Evolutionary conservation across 768 basidiomycete genomes (phyloP).

Genomic region (Agaricus blazei): DNA sequence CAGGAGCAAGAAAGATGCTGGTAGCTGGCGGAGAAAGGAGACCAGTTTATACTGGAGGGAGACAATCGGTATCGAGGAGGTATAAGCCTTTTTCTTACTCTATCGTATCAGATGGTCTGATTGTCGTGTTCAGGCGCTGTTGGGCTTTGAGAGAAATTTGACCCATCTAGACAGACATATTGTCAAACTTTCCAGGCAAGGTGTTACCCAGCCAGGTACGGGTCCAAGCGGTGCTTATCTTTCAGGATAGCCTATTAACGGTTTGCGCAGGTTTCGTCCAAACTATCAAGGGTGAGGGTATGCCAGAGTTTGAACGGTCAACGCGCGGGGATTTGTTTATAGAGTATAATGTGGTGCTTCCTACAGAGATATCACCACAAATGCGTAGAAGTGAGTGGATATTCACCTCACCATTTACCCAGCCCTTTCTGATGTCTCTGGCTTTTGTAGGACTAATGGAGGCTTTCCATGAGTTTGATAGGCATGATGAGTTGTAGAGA

Average conservation of each 20-base stretch:
- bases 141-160: slow-evolving; percentile 91
- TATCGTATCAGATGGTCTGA: background rate
- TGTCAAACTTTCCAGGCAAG: slow-evolving; percentile 62
- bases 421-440: background rate
- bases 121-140: slow-evolving; percentile 59
- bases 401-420: background rate
- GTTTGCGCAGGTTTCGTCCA: slow-evolving; percentile 71
- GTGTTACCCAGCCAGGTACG: slow-evolving; percentile 89
- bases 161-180: slow-evolving; percentile 88
- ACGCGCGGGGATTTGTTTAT: slow-evolving; percentile 83
- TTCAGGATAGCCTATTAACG: background rate
- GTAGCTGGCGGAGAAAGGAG: slow-evolving; percentile 88
- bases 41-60: slow-evolving; percentile 89
- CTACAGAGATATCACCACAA: slow-evolving; percentile 61
- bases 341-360: slow-evolving; percentile 91
- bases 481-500: slow-evolving; percentile 39
- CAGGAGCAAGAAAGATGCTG: slow-evolving; percentile 68
- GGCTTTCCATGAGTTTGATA: slow-evolving; percentile 41
- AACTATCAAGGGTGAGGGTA: slow-evolving; percentile 81
- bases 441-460: slow-evolving; percentile 45
- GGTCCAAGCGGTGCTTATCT: background rate
- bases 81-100: slow-evolving; percentile 21
- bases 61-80: slow-evolving; percentile 89
- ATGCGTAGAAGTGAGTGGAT: slow-evolving; percentile 67
- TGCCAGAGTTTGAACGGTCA: slow-evolving; percentile 63